Evolutionary conservation across 2,329 filamentous ascomycete genomes (phyloP).

Genomic region (Hypoxylon sp.): DNA sequence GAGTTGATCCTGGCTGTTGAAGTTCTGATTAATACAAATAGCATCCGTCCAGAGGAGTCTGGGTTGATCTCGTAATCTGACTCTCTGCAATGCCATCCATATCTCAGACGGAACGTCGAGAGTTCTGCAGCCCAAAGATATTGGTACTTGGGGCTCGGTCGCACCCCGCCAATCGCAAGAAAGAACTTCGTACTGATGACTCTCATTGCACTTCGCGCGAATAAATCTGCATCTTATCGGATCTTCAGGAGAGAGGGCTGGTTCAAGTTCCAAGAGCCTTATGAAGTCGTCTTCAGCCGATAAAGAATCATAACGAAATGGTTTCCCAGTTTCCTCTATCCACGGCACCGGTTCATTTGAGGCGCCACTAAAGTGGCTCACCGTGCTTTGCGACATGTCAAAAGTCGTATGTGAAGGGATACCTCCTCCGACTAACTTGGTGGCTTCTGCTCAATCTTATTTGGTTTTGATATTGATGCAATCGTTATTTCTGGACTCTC

Average conservation of each 20-base stretch:
- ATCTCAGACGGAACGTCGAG: constrained; percentile 26
- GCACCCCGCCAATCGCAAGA: constrained; percentile 34
- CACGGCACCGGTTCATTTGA: constrained; percentile 24
- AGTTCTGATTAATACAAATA: constrained; percentile 32
- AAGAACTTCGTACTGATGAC: constrained; percentile 30
- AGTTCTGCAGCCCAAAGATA: constrained; percentile 28
- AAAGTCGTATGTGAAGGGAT: neutral
- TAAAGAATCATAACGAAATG: constrained; percentile 28
- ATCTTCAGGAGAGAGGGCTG: constrained; percentile 28
- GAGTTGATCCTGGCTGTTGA: neutral
- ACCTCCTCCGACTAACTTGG: neutral
- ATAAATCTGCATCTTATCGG: constrained; percentile 37
- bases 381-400: constrained; percentile 15
- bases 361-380: neutral
- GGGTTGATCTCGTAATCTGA: constrained; percentile 19
- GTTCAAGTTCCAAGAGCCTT: constrained; percentile 34
- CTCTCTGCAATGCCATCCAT: constrained; percentile 26
- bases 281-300: constrained; percentile 7
- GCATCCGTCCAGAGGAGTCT: constrained; percentile 33
- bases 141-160: constrained; percentile 16
- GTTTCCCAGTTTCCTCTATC: constrained; percentile 32
- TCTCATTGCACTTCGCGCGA: constrained; percentile 7
- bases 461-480: neutral
- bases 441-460: neutral
- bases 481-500: neutral